Evolutionary conservation across 139 green algal species (phyloP).

Genomic region (Asterochloris sp.): DNA sequence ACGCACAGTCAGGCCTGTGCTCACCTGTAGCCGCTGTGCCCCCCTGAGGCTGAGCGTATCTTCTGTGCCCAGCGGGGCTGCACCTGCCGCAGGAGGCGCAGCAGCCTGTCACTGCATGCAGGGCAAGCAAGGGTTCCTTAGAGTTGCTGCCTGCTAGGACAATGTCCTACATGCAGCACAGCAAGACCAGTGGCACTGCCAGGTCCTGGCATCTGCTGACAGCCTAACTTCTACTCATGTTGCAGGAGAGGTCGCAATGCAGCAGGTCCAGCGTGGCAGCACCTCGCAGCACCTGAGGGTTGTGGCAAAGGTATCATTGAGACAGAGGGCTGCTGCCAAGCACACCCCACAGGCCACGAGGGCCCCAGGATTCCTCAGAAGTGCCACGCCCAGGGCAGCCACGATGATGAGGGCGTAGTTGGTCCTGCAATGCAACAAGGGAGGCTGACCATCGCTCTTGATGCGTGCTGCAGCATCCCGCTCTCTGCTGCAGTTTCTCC

Average conservation of each 20-base stretch:
- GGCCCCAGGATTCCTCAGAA: slow-evolving; percentile 25
- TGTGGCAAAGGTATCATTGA: slow-evolving; percentile 51
- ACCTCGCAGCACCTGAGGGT: slow-evolving; percentile 33
- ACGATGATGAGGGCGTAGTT: slow-evolving; percentile 43
- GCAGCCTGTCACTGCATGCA: slow-evolving; percentile 33
- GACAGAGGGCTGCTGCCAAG: slow-evolving; percentile 15
- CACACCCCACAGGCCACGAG: slow-evolving; percentile 17
- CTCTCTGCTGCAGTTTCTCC: too few relatives aligned
- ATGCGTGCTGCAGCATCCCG: background rate
- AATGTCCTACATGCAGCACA: too few relatives aligned
- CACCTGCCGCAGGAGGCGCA: slow-evolving; percentile 32
- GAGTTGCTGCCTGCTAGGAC: too few relatives aligned
- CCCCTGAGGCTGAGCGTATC: slow-evolving; percentile 21
- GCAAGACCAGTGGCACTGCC: too few relatives aligned
- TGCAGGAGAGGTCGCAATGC: background rate
- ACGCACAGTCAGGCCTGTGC: background rate
- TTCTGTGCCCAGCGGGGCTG: slow-evolving; percentile 22
- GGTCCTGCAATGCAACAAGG: slow-evolving; percentile 2
- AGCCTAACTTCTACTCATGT: too few relatives aligned
- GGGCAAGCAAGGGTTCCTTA: too few relatives aligned
- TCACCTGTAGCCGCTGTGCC: slow-evolving; percentile 21
- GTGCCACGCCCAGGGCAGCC: slow-evolving; percentile 10
- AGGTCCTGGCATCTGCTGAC: too few relatives aligned
- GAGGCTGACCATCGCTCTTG: background rate
- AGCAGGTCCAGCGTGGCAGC: background rate